Conservation (phyloP, 2,329 filamentous ascomycete species). For the Alternaria triticimaculans region DNA sequence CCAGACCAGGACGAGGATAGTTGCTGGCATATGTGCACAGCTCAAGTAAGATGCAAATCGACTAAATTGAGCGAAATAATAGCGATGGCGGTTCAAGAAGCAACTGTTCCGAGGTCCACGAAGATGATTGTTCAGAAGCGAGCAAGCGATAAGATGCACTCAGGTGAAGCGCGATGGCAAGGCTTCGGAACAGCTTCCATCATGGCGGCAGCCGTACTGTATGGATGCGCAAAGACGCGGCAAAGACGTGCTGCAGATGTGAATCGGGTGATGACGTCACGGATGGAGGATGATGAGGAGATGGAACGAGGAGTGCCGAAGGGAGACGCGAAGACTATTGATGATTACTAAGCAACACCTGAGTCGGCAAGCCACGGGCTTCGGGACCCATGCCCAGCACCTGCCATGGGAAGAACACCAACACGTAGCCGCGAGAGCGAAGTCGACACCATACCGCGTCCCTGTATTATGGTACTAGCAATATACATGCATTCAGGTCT, state of each 20-base stretch:
- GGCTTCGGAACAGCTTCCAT: too few relatives aligned
- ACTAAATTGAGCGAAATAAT: neutral
- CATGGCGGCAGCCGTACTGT: neutral
- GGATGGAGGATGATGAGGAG: neutral
- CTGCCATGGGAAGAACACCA: neutral
- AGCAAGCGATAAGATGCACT: neutral
- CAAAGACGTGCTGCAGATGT: neutral
- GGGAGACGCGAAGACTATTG: neutral
- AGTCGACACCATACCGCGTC: neutral
- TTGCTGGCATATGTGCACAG: neutral
- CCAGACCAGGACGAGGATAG: neutral
- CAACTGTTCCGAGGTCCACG: neutral
- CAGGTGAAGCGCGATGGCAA: too few relatives aligned
- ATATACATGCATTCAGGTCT: neutral
- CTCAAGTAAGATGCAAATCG: neutral
- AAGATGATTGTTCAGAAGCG: neutral
- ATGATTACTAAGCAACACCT: neutral
- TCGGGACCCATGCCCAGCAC: neutral
- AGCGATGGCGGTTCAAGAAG: neutral
- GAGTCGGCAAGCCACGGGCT: neutral
- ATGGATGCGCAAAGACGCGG: neutral
- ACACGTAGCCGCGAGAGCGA: neutral
- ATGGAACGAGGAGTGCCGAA: neutral
- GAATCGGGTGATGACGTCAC: neutral
- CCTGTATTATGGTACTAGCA: neutral